phyloP scores from a whole-genome alignment of 1,284 basidiomycete species.

The Heterobasidion irregulare region DNA sequence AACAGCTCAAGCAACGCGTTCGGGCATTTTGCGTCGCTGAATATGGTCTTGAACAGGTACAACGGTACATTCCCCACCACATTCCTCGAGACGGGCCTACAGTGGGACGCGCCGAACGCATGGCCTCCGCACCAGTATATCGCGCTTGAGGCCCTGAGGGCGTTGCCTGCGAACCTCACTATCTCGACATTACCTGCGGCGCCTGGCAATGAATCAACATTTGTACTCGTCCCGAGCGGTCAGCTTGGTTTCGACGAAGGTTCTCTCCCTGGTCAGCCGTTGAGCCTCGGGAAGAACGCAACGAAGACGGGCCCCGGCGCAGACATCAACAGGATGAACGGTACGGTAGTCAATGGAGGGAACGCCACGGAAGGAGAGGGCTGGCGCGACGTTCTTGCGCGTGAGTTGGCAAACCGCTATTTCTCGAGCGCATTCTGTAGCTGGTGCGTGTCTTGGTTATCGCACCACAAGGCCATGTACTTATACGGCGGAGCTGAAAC shows the following conservation, averaged over 20 bases:
- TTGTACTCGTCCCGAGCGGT: constrained; percentile 58
- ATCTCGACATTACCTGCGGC: constrained; percentile 40
- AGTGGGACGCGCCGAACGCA: constrained; percentile 77
- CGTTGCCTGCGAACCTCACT: constrained; percentile 63
- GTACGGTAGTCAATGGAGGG: constrained; percentile 71
- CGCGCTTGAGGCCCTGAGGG: constrained; percentile 68
- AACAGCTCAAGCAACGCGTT: constrained; percentile 56
- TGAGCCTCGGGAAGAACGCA: constrained; percentile 41
- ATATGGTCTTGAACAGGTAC: constrained; percentile 75
- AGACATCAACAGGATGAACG: constrained; percentile 51
- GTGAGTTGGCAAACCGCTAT: constrained; percentile 78
- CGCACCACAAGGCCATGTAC: background rate
- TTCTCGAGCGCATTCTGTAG: constrained; percentile 79
- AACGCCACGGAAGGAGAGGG: constrained; percentile 54
- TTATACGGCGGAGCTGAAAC: background rate
- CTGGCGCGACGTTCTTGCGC: constrained; percentile 57
- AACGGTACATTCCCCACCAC: constrained; percentile 76
- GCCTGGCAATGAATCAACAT: constrained; percentile 44
- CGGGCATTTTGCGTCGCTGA: constrained; percentile 63
- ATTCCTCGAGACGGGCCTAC: constrained; percentile 70
- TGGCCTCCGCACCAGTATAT: constrained; percentile 90
- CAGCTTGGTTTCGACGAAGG: constrained; percentile 68
- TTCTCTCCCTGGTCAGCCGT: constrained; percentile 60
- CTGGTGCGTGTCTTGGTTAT: constrained; percentile 48
- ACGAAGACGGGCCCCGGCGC: constrained; percentile 41